Evolutionary conservation across 2,329 filamentous ascomycete species (phyloP), one percentile per base, ranked within the genome.

Genomic region (Akanthomyces uredinophilus): DNA sequence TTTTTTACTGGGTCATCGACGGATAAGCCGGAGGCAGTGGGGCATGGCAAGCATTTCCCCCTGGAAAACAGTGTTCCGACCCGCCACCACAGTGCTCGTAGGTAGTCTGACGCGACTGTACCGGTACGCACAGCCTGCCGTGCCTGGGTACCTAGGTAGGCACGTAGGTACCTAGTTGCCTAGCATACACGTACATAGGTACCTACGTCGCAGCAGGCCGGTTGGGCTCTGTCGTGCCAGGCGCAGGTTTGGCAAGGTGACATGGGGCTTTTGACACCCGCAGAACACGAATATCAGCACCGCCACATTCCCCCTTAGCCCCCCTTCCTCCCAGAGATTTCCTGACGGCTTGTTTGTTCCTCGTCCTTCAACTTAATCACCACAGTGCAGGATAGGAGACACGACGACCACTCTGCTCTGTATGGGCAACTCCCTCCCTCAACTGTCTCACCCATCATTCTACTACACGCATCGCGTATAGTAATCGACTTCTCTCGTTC

Each of bases 231-330:
- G 49, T 35, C 14, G 37, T 52, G 32, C 32, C 18, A 29, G 32
- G 10, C 49, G 27, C 24, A 46, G 49, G 27, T 37, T 35, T 35
- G 32, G 29, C 49, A 32, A 51, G 49, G 49, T 51, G 37, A 16
- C 29, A 52, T 51, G 51, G 51, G 32, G 51, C 39, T 35, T 18
- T 20, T 24, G 24, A 14, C 29, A 35, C 18, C 8, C 50, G 32
- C 39, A 27, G 22, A 29, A 57, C 53, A 62, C 60, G 46, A 58
- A 57, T 41, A 43, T 49, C 50, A 49, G 61, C 60, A 56, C 64
- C 63, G 63, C 65, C 64, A 62, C 59, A 65, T 64, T 64, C 22
- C 59, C 64, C 60, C 59, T 52, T 60, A 58, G 24, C 44, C 60
- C 54, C 64, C 52, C 43, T 64, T 60, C 47, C 27, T 27, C 49